Percentiles rank a stretch among this genome's conserved stretches.
These are phyloP conservation scores for Myxozyma vanderwaltii DNA, from an alignment of 805 yeast species.

Conservation along the genomic window DNA sequence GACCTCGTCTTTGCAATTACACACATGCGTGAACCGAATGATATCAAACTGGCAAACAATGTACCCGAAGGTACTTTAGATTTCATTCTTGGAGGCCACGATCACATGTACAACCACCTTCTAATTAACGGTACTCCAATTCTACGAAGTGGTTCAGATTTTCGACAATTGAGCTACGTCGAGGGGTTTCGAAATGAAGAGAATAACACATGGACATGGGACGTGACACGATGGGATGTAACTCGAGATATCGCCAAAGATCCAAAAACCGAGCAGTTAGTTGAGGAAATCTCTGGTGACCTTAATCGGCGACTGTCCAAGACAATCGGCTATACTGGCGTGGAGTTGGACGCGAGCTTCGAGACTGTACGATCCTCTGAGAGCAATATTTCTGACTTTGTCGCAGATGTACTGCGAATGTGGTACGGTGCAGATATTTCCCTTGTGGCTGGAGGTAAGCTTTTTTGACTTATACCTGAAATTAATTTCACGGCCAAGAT, in stretches of 20 bases:
- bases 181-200: slow-evolving; percentile 27
- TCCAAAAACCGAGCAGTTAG: slow-evolving; percentile 12
- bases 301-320: slow-evolving; percentile 25
- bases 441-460: slow-evolving; percentile 33
- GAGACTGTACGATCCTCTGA: slow-evolving; percentile 33
- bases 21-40: slow-evolving; percentile 37
- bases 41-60: slow-evolving; percentile 26
- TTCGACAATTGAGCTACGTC: slow-evolving; percentile 33
- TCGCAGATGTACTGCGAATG: slow-evolving; percentile 30
- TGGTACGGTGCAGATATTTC: slow-evolving; percentile 35
- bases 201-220: slow-evolving; percentile 20
- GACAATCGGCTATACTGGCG: slow-evolving; percentile 33
- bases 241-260: slow-evolving; percentile 23
- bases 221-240: slow-evolving; percentile 25
- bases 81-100: slow-evolving; percentile 35
- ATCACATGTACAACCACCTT: slow-evolving; percentile 34
- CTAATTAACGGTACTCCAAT: slow-evolving; percentile 28
- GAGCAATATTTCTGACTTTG: slow-evolving; percentile 33
- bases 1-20: slow-evolving; percentile 35
- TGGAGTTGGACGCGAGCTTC: slow-evolving; percentile 31
- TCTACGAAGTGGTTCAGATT: slow-evolving; percentile 34
- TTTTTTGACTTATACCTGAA: not conserved
- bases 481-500: too few relatives aligned
- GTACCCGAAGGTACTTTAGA: slow-evolving; percentile 34
- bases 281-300: slow-evolving; percentile 21